These are phyloP conservation scores for Sophora flavescens DNA, from an alignment of 306 rosid species.

Conservation along the genomic window DNA sequence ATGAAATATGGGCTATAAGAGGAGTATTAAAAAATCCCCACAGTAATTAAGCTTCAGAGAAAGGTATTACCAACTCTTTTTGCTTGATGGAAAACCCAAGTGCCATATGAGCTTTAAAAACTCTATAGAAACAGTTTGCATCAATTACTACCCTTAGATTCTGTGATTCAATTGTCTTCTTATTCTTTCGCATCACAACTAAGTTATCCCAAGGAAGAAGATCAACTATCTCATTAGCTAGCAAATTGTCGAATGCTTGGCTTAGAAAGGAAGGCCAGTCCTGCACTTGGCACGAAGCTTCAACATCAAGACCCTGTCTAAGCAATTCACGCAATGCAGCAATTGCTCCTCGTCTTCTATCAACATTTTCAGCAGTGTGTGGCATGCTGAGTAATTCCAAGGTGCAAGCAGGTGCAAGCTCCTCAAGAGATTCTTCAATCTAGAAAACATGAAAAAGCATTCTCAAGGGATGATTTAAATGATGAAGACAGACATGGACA, in stretches of 20 bases:
- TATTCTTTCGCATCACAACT: constrained; percentile 82
- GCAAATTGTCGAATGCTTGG: constrained; percentile 81
- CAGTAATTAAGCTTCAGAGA: constrained; percentile 44
- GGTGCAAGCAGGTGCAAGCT: constrained; percentile 97
- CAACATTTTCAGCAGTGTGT: constrained; percentile 72
- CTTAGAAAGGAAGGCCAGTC: constrained; percentile 93
- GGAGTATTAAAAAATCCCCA: constrained; percentile 37
- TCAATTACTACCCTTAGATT: constrained; percentile 88
- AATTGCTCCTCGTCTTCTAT: constrained; percentile 90
- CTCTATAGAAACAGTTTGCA: constrained; percentile 78
- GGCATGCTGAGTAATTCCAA: constrained; percentile 86
- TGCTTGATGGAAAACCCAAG: constrained; percentile 90
- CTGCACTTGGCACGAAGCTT: constrained; percentile 82
- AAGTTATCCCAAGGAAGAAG: constrained; percentile 93
- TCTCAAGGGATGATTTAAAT: constrained; percentile 30
- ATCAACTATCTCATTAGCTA: constrained; percentile 86
- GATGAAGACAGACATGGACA: constrained; percentile 33
- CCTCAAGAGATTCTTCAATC: constrained; percentile 99
- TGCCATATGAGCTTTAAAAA: constrained; percentile 82
- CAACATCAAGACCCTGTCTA: constrained; percentile 95
- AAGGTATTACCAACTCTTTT: constrained; percentile 72
- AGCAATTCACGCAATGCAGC: constrained; percentile 92
- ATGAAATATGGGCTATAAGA: constrained; percentile 15
- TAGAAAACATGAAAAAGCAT: constrained; percentile 52
- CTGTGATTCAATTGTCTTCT: constrained; percentile 93